phyloP scores from a whole-genome alignment of 805 yeast species.

The Kluyveromyces lactis region DNA sequence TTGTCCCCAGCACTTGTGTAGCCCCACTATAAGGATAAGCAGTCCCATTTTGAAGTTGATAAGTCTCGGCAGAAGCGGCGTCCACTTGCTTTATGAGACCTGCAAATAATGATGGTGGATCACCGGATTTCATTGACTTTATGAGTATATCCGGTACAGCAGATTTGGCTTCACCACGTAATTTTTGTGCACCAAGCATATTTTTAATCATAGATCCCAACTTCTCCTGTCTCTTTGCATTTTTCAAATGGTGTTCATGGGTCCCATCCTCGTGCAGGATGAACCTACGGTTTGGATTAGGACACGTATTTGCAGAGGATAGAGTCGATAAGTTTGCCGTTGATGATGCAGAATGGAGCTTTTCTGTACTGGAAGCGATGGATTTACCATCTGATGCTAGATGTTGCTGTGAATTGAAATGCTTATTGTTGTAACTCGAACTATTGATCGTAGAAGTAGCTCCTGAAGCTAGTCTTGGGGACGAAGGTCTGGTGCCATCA shows the following conservation, averaged over 20 bases:
- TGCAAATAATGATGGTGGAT: conserved; percentile 66
- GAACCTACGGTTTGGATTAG: conserved; percentile 33
- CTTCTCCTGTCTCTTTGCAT: conserved; percentile 73
- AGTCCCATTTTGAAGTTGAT: not conserved
- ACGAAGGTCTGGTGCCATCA: not conserved
- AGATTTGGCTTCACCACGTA: conserved; percentile 61
- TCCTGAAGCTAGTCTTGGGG: not conserved
- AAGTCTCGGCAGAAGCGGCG: not conserved
- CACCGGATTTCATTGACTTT: conserved; percentile 16
- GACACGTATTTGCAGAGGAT: not conserved
- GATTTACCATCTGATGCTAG: not conserved
- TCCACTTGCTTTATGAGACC: conserved; percentile 54
- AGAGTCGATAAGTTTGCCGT: not conserved
- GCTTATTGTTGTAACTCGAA: not conserved
- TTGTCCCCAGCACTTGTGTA: conserved; percentile 10
- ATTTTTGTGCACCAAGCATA: conserved; percentile 62
- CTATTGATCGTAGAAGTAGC: not conserved
- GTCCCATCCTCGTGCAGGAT: conserved; percentile 53
- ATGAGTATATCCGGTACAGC: conserved; percentile 63
- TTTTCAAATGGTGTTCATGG: conserved; percentile 74
- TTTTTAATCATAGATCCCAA: conserved; percentile 67
- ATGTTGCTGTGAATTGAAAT: not conserved
- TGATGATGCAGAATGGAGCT: not conserved
- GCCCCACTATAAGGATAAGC: conserved; percentile 29
- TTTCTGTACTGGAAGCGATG: not conserved